These are phyloP conservation scores for Gleditsia sinensis DNA, from an alignment of 306 rosid species.

Conservation along the genomic window DNA sequence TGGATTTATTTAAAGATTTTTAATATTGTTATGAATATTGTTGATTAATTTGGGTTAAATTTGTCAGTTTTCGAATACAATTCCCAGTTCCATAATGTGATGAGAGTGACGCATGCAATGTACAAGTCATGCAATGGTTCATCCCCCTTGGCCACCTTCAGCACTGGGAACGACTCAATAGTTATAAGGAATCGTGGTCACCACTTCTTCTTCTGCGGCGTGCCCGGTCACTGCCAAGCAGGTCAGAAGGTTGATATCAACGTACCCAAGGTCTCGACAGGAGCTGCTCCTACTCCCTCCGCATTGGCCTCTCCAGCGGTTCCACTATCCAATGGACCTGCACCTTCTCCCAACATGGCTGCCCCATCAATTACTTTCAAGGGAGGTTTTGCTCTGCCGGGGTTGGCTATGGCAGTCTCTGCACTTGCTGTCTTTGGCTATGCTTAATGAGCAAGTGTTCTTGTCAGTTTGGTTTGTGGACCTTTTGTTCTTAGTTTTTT, in stretches of 20 bases:
- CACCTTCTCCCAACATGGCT: constrained; percentile 56
- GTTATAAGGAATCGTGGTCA: constrained; percentile 63
- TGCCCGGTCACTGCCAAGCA: constrained; percentile 91
- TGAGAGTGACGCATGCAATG: constrained; percentile 86
- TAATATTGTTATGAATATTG: too few relatives aligned
- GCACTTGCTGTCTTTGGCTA: constrained; percentile 23
- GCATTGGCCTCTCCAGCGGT: constrained; percentile 42
- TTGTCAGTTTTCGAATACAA: constrained; percentile 74
- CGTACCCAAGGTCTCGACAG: constrained; percentile 40
- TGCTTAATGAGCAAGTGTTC: background rate
- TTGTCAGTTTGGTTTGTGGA: too few relatives aligned
- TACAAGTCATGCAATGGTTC: constrained; percentile 83
- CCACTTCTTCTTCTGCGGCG: constrained; percentile 88
- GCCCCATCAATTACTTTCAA: constrained; percentile 24
- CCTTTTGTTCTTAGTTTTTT: too few relatives aligned
- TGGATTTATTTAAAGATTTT: too few relatives aligned
- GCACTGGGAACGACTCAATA: constrained; percentile 79
- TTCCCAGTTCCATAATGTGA: constrained; percentile 81
- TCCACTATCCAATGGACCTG: constrained; percentile 38
- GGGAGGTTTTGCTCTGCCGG: constrained; percentile 33
- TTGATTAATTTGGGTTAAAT: too few relatives aligned
- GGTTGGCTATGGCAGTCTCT: constrained; percentile 37
- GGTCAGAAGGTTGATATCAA: constrained; percentile 90
- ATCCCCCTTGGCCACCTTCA: constrained; percentile 63
- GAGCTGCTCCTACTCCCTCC: constrained; percentile 46